Percentiles rank a stretch among this genome's conserved stretches.
Conservation (phyloP, 345 rosid species). For the Turritis glabra region DNA sequence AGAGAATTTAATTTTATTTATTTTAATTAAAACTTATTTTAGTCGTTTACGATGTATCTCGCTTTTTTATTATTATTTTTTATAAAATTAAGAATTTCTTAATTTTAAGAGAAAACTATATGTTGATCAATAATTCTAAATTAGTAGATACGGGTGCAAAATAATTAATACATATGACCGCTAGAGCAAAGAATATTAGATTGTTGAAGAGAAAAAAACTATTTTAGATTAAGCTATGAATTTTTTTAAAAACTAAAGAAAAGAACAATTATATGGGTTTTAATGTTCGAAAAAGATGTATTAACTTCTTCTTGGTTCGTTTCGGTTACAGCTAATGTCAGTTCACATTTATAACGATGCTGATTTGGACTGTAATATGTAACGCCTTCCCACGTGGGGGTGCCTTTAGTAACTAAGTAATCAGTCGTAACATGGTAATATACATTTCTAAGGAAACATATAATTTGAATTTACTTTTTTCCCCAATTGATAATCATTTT, state of each 20-base stretch:
- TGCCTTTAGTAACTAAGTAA: neutral
- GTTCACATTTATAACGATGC: conserved; percentile 30
- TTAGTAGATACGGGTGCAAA: neutral
- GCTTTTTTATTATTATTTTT: too few relatives aligned
- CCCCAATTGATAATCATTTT: too few relatives aligned
- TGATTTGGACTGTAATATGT: conserved; percentile 31
- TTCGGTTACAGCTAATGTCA: conserved; percentile 31
- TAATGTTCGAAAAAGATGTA: neutral
- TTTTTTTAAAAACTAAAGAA: neutral
- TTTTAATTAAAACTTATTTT: conserved; percentile 1
- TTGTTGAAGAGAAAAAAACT: neutral
- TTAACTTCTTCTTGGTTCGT: conserved; percentile 14
- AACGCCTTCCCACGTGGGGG: conserved; percentile 28
- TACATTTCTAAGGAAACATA: neutral
- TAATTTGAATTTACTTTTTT: too few relatives aligned
- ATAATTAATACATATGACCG: neutral
- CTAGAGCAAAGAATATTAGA: neutral
- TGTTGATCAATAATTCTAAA: neutral
- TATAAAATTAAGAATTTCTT: too few relatives aligned
- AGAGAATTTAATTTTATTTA: neutral
- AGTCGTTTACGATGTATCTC: conserved; percentile 34
- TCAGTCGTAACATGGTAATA: neutral
- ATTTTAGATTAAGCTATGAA: neutral
- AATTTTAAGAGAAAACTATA: neutral
- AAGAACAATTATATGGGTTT: neutral